phyloP scores from a whole-genome alignment of 805 yeast species.

The Suhomyces kilbournensis region DNA sequence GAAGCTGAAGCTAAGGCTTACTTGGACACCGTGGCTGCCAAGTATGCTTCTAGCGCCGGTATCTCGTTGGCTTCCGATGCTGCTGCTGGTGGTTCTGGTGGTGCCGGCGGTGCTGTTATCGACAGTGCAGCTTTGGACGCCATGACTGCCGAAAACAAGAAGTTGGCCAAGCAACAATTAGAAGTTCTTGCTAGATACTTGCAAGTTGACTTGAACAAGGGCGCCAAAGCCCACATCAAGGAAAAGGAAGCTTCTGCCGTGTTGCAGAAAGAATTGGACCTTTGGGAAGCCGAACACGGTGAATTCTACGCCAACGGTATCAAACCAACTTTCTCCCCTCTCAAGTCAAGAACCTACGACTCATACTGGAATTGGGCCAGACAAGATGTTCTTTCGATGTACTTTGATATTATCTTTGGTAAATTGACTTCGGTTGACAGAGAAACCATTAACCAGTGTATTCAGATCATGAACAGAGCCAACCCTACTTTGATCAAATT shows the following conservation, averaged over 20 bases:
- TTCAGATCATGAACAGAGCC: constrained; percentile 95
- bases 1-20: constrained; percentile 90
- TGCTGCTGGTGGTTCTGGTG: constrained; percentile 53
- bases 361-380: constrained; percentile 99
- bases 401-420: constrained; percentile 94
- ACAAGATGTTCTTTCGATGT: constrained; percentile 91
- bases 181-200: constrained; percentile 94
- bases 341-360: constrained; percentile 94
- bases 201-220: constrained; percentile 86
- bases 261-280: constrained; percentile 86
- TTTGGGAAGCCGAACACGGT: constrained; percentile 81
- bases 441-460: constrained; percentile 94
- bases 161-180: constrained; percentile 71
- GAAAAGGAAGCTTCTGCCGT: constrained; percentile 83
- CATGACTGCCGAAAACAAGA: constrained; percentile 65
- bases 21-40: constrained; percentile 77
- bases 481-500: constrained; percentile 90
- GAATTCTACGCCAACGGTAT: constrained; percentile 92
- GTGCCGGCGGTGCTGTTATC: constrained; percentile 79
- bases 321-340: constrained; percentile 81
- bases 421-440: constrained; percentile 86
- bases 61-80: constrained; percentile 69
- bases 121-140: constrained; percentile 95
- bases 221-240: constrained; percentile 77
- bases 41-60: constrained; percentile 83